Evolutionary conservation across 768 basidiomycete genomes (phyloP).

Genomic region (Suillus sp.): DNA sequence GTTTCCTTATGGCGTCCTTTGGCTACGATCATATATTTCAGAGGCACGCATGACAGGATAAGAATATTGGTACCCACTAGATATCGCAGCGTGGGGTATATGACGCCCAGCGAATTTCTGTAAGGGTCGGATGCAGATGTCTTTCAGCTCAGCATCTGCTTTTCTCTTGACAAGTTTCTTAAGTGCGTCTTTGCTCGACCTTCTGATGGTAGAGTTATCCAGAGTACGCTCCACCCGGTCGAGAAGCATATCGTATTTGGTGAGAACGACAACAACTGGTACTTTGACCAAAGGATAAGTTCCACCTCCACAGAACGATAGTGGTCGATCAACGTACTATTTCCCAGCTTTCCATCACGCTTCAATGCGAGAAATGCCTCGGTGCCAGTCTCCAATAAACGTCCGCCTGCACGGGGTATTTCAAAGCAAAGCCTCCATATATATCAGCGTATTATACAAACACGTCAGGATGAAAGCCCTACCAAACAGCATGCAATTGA

Average conservation of each 20-base stretch:
- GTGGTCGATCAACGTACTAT: conserved; percentile 9
- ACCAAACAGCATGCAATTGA: conserved; percentile 21
- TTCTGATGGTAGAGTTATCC: conserved; percentile 28
- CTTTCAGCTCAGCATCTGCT: background rate
- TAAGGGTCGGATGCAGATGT: conserved; percentile 2
- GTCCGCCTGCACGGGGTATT: background rate
- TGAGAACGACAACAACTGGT: conserved; percentile 5
- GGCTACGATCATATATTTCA: no score
- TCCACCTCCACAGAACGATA: background rate
- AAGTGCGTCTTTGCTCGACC: conserved; percentile 3
- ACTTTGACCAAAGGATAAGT: background rate
- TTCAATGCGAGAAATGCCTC: background rate
- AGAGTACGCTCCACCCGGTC: conserved; percentile 22
- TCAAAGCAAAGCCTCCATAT: conserved; percentile 5
- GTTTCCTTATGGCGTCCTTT: background rate
- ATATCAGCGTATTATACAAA: background rate
- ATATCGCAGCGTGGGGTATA: conserved; percentile 3
- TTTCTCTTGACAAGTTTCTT: background rate
- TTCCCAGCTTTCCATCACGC: background rate
- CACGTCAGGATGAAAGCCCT: background rate
- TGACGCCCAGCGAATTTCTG: background rate
- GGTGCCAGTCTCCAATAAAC: conserved; percentile 2
- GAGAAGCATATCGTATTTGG: conserved; percentile 8
- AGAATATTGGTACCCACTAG: background rate
- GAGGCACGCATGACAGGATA: background rate